Evolutionary conservation across 768 basidiomycete genomes (phyloP).

Genomic region (Russula virescens): DNA sequence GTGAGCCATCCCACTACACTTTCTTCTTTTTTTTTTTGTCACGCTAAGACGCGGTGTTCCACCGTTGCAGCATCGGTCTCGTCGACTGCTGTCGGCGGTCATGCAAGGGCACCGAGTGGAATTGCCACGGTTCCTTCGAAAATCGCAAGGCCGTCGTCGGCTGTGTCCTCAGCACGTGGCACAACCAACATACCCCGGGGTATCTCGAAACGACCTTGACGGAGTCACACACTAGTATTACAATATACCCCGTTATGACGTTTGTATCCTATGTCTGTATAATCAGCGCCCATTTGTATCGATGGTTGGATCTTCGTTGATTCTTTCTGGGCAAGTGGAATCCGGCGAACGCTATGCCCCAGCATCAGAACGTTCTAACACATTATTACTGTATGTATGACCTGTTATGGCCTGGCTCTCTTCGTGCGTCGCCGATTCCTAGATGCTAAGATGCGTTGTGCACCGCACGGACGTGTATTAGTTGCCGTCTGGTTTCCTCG

Average conservation of each 20-base stretch:
- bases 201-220: constrained; percentile 12
- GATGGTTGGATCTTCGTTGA: not conserved
- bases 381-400: too few relatives aligned
- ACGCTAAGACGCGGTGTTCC: not conserved
- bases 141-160: constrained; percentile 15
- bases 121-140: constrained; percentile 3
- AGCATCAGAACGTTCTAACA: not conserved
- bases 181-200: constrained; percentile 12
- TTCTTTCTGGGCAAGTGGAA: not conserved
- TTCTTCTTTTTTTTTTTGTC: not conserved
- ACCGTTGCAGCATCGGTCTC: not conserved
- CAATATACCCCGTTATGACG: constrained; percentile 2
- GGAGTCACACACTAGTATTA: not conserved
- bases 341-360: not conserved
- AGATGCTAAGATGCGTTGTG: not conserved
- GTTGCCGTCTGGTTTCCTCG: not conserved
- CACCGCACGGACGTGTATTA: not conserved
- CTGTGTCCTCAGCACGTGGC: constrained; percentile 16
- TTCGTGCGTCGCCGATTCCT: not conserved
- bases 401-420: not conserved
- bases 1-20: not conserved
- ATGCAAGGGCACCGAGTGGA: constrained; percentile 6
- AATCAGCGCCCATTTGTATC: constrained; percentile 5
- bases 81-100: not conserved
- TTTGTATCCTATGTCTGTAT: constrained; percentile 9